Conservation (phyloP, 2,329 filamentous ascomycete species). For the Aspergillus spinulosporus region DNA sequence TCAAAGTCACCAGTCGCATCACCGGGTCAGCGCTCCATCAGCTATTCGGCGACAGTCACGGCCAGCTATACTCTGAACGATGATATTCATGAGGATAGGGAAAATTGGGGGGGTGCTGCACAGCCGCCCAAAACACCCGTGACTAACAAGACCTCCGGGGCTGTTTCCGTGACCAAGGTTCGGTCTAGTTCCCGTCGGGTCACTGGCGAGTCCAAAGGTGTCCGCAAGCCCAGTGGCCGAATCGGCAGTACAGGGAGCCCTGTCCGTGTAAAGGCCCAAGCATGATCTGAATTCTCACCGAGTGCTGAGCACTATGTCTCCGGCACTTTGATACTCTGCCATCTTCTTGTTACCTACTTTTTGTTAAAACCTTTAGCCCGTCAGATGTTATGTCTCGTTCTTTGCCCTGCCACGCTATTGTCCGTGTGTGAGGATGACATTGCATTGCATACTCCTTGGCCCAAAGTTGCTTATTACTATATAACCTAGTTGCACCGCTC, state of each 20-base stretch:
- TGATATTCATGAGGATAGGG: conserved; percentile 64
- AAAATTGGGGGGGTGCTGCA: conserved; percentile 58
- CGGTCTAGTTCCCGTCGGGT: conserved; percentile 54
- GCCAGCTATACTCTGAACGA: conserved; percentile 66
- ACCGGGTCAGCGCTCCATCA: conserved; percentile 66
- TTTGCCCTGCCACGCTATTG: conserved; percentile 7
- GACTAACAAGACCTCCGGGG: conserved; percentile 54
- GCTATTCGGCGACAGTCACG: conserved; percentile 72
- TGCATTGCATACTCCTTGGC: conserved; percentile 24
- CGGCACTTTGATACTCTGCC: conserved; percentile 20
- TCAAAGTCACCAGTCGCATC: conserved; percentile 66
- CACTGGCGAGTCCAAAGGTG: conserved; percentile 43
- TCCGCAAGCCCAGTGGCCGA: conserved; percentile 50
- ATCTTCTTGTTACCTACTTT: conserved; percentile 15
- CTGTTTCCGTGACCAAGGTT: conserved; percentile 62
- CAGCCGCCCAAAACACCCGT: conserved; percentile 55
- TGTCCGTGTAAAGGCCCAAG: conserved; percentile 28
- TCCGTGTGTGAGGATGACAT: conserved; percentile 14
- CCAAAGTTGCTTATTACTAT: conserved; percentile 26
- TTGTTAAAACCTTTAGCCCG: background rate
- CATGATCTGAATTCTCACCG: background rate
- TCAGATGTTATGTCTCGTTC: background rate
- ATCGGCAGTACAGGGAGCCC: conserved; percentile 46
- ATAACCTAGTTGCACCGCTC: conserved; percentile 5
- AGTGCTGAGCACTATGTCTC: too few relatives aligned